phyloP scores from a whole-genome alignment of 352 stramenopile genomes.

The Achlya hypogyna region DNA sequence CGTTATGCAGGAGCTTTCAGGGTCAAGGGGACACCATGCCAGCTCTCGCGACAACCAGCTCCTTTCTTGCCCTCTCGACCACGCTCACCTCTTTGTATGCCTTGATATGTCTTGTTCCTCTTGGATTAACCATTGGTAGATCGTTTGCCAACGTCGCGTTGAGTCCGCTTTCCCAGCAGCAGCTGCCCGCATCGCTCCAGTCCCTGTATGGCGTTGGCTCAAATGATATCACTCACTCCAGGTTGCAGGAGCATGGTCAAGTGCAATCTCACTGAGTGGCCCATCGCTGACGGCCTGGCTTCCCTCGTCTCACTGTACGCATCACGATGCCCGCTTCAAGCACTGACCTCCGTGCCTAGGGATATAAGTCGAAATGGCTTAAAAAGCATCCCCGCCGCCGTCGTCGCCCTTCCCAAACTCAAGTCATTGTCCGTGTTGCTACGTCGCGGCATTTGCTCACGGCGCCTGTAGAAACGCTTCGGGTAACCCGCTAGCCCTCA shows the following conservation, averaged over 20 bases:
- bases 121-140: neutral
- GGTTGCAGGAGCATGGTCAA: neutral
- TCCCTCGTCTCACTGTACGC: neutral
- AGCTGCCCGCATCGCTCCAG: neutral
- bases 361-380: neutral
- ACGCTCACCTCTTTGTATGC: neutral
- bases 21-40: neutral
- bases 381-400: neutral
- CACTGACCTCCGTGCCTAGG: neutral
- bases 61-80: neutral
- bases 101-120: neutral
- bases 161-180: neutral
- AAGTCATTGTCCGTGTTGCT: neutral
- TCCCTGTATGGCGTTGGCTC: neutral
- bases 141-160: neutral
- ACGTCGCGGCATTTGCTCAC: neutral
- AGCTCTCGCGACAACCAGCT: neutral
- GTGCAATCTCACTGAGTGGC: neutral
- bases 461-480: neutral
- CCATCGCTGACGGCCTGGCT: neutral
- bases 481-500: neutral
- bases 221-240: neutral
- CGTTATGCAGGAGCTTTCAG: neutral
- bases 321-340: neutral
- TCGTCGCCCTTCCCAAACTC: neutral